Evolutionary conservation across 257 asterid genomes (phyloP).

Genomic region (Euphrasia confusa): DNA sequence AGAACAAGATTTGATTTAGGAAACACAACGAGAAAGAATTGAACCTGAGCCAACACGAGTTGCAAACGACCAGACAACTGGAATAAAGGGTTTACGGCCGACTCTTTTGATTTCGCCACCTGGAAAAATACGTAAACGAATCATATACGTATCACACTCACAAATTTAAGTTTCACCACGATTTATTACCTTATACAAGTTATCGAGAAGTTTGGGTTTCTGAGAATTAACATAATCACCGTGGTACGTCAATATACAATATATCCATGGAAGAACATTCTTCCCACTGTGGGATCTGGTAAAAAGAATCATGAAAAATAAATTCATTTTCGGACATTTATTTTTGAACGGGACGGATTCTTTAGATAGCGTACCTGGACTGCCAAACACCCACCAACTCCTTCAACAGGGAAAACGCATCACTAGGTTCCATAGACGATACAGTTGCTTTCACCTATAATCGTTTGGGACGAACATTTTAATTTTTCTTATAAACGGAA

Average conservation of each 20-base stretch:
- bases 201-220: slow-evolving; percentile 65
- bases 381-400: slow-evolving; percentile 63
- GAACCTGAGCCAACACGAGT: slow-evolving; percentile 83
- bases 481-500: slow-evolving; percentile 10
- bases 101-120: slow-evolving; percentile 58
- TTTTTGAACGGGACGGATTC: background rate
- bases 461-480: slow-evolving; percentile 2
- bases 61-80: slow-evolving; percentile 91
- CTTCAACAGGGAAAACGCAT: slow-evolving; percentile 53
- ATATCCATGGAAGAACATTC: slow-evolving; percentile 80
- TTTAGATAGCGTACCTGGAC: slow-evolving; percentile 52
- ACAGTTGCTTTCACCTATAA: slow-evolving; percentile 56
- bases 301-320: slow-evolving; percentile 6
- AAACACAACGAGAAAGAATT: slow-evolving; percentile 10
- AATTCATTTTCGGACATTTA: background rate
- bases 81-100: slow-evolving; percentile 45
- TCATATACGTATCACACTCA: background rate
- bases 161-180: background rate
- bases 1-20: background rate
- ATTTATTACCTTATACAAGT: slow-evolving; percentile 69
- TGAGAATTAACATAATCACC: slow-evolving; percentile 49
- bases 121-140: slow-evolving; percentile 25
- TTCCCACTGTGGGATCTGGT: slow-evolving; percentile 51
- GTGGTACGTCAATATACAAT: slow-evolving; percentile 63
- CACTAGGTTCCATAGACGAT: slow-evolving; percentile 54